A percentile compares a stretch with the other conserved stretches of the same genome.
phyloP scores from a whole-genome alignment of 129 eudicot genomes.

The Tagetes patula region DNA sequence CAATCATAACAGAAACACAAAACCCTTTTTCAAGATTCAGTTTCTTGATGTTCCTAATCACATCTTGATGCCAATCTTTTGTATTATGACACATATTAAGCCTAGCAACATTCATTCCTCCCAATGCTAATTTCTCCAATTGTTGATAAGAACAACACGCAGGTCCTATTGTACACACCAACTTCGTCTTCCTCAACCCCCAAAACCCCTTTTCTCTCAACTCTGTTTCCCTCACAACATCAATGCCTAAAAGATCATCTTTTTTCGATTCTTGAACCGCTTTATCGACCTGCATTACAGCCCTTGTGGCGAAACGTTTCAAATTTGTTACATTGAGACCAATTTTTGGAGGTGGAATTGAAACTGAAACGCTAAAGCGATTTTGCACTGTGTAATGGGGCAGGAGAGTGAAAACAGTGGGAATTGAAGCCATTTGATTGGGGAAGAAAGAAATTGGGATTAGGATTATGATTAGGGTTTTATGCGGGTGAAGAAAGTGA shows the following conservation, averaged over 20 bases:
- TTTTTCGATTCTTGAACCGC: no score
- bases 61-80: constrained; percentile 61
- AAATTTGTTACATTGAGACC: no score
- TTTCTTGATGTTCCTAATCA: constrained; percentile 61
- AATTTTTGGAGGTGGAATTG: no score
- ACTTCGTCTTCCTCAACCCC: constrained; percentile 71
- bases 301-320: no score
- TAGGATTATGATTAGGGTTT: no score
- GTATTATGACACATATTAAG: constrained; percentile 78
- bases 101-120: constrained; percentile 83
- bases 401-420: no score
- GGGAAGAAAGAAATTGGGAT: no score
- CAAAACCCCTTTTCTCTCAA: constrained; percentile 58
- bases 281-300: no score
- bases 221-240: constrained; percentile 59
- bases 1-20: constrained; percentile 74
- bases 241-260: constrained; percentile 26
- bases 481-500: no score
- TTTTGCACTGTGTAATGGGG: no score
- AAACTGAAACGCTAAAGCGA: no score
- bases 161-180: constrained; percentile 77
- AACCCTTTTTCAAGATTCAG: constrained; percentile 72
- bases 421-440: no score
- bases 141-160: constrained; percentile 52
- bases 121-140: constrained; percentile 53